phyloP scores from a whole-genome alignment of 139 green algal species.

The Picochlorum costavermella region DNA sequence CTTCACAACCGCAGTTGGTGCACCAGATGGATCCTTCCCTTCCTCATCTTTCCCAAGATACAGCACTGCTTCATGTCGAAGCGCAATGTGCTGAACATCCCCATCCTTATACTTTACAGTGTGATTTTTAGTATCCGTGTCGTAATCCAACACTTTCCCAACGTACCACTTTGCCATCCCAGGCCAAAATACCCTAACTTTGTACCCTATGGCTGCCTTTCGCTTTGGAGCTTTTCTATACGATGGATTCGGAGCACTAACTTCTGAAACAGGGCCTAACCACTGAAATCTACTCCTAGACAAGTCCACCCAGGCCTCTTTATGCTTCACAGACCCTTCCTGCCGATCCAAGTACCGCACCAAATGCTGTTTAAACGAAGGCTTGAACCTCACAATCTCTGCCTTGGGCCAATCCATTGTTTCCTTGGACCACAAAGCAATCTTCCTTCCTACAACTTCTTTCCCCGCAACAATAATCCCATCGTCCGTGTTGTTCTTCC shows the following conservation, averaged over 20 bases:
- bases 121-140: slow-evolving; percentile 33
- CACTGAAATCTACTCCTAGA: slow-evolving; percentile 41
- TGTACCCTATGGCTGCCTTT: slow-evolving; percentile 27
- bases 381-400: slow-evolving; percentile 11
- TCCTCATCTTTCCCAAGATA: slow-evolving; percentile 17
- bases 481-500: neutral
- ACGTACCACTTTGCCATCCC: slow-evolving; percentile 51
- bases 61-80: slow-evolving; percentile 49
- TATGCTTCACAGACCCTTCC: slow-evolving; percentile 11
- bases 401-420: slow-evolving; percentile 30
- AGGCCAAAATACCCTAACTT: slow-evolving; percentile 52
- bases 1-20: neutral
- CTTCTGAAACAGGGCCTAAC: slow-evolving; percentile 10
- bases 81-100: slow-evolving; percentile 34
- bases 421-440: slow-evolving; percentile 25
- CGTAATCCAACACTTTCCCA: slow-evolving; percentile 39
- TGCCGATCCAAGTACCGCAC: slow-evolving; percentile 24
- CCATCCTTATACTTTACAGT: slow-evolving; percentile 50
- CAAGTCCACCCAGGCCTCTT: slow-evolving; percentile 39
- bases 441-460: slow-evolving; percentile 33
- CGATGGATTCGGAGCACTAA: slow-evolving; percentile 37
- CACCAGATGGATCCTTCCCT: neutral
- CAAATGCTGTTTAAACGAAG: slow-evolving; percentile 22
- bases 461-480: slow-evolving; percentile 19
- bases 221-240: slow-evolving; percentile 5